Conservation (phyloP, 768 basidiomycete genomes). For the Collybia nuda region DNA sequence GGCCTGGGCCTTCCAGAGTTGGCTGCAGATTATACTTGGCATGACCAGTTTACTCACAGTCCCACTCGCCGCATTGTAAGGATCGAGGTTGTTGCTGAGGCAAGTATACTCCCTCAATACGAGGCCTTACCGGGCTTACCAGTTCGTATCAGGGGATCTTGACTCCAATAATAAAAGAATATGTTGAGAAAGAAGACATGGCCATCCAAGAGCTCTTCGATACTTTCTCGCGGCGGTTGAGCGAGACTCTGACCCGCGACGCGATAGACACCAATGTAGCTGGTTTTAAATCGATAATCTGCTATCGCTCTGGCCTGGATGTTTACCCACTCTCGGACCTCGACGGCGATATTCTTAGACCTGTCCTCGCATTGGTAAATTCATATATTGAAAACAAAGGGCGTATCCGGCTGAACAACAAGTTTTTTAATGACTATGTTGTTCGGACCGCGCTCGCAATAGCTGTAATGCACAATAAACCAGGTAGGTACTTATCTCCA, state of each 20-base stretch:
- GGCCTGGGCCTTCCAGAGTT: conserved; percentile 52
- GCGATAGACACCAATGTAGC: conserved; percentile 52
- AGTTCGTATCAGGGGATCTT: conserved; percentile 27
- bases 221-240: conserved; percentile 35
- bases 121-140: no score
- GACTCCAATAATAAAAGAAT: conserved; percentile 20
- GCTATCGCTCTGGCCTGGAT: conserved; percentile 76
- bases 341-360: conserved; percentile 26
- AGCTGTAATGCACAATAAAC: conserved; percentile 52
- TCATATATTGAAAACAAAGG: conserved; percentile 17
- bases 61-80: conserved; percentile 63
- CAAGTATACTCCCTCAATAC: conserved; percentile 19
- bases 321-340: conserved; percentile 33
- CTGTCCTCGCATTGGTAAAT: conserved; percentile 33
- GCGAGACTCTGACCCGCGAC: conserved; percentile 28
- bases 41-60: conserved; percentile 55
- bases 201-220: conserved; percentile 18
- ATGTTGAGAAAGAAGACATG: conserved; percentile 7
- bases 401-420: conserved; percentile 55
- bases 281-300: conserved; percentile 74
- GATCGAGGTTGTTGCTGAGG: conserved; percentile 74
- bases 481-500: conserved; percentile 54
- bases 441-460: conserved; percentile 56
- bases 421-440: conserved; percentile 65
- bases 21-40: conserved; percentile 57